Evolutionary conservation across 1,139 yeast genomes (phyloP), one percentile per base, ranked within the genome.

Genomic region (Blastobotrys indianensis): DNA sequence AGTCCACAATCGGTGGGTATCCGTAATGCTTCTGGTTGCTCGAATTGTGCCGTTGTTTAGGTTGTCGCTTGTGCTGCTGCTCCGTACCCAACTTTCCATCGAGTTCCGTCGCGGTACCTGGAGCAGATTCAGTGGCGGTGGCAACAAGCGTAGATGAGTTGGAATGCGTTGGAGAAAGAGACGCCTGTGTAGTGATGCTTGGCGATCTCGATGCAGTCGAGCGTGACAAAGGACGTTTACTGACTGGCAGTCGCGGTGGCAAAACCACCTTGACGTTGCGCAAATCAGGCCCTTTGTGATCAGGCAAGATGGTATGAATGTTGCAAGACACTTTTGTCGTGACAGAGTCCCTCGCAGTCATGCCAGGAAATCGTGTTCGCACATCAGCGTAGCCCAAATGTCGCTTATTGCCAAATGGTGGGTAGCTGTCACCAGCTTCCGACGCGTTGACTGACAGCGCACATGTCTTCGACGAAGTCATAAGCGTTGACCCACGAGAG

Each of bases 281-380:
- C 33, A 31, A 31, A 31, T 31, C 33, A 33, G 15, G 11, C 5
- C 6, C 36, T 11, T 13, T 23, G 34, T 30, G 40, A 10, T 23
- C 47, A 11, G 51, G 51, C 37, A 49, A 28, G 16, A 49, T 49
- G 10, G 51, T 49, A 41, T 49, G 51, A 39, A 49, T 49, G 17
- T 46, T 43, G 23, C 48, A 47, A 2, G 51, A 48, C 25, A 42
- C 51, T 8, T 43, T 42, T 13, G 40, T 32, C 20, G 47, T 39
- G 9, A 37, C 35, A 13, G 44, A 34, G 17, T 47, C 43, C 15
- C 10, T 29, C 13, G 13, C 10, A 23, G 20, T 10, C 44, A 42
- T 43, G 9, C 51, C 51, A 15, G 51, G 51, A 12, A 47, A 32
- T 29, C 43, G 31, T 2, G 51, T 43, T 7, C 37, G 20, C 13